Conservation (phyloP, 441 rosid species). For the Adansonia gregorii region DNA sequence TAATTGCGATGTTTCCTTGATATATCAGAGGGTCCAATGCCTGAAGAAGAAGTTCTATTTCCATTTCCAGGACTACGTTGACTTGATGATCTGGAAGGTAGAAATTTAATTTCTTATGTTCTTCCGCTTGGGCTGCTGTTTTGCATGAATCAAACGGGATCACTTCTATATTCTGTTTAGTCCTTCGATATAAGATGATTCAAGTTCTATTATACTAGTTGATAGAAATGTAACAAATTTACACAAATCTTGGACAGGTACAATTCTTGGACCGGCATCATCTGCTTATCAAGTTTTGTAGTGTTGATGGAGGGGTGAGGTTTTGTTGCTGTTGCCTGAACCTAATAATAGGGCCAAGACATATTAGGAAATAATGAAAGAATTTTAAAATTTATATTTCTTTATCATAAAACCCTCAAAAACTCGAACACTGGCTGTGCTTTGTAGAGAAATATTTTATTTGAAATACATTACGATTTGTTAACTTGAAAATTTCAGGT, state of each 20-base stretch:
- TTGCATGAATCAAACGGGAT: slow-evolving; percentile 10
- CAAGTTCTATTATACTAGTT: slow-evolving; percentile 19
- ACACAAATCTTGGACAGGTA: slow-evolving; percentile 52
- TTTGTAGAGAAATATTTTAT: slow-evolving; percentile 7
- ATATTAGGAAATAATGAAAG: slow-evolving; percentile 14
- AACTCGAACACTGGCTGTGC: background rate
- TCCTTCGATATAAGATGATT: background rate
- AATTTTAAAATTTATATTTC: slow-evolving; percentile 4
- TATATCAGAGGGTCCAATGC: slow-evolving; percentile 69
- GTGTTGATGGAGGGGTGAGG: slow-evolving; percentile 95
- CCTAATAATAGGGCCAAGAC: background rate
- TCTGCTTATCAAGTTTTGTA: slow-evolving; percentile 87
- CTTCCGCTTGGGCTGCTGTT: slow-evolving; percentile 4
- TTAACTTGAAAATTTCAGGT: slow-evolving; percentile 46
- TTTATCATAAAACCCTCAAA: background rate
- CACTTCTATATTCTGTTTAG: slow-evolving; percentile 9
- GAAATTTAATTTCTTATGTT: slow-evolving; percentile 12
- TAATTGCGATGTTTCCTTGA: slow-evolving; percentile 27
- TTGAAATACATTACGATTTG: slow-evolving; percentile 22
- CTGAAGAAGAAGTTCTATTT: slow-evolving; percentile 93
- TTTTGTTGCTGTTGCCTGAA: slow-evolving; percentile 23
- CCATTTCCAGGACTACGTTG: slow-evolving; percentile 90
- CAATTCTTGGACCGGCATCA: slow-evolving; percentile 97
- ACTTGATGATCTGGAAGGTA: slow-evolving; percentile 96
- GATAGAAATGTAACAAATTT: slow-evolving; percentile 20